phyloP scores from a whole-genome alignment of 2,329 filamentous ascomycete genomes.

The Cercospora beticola region DNA sequence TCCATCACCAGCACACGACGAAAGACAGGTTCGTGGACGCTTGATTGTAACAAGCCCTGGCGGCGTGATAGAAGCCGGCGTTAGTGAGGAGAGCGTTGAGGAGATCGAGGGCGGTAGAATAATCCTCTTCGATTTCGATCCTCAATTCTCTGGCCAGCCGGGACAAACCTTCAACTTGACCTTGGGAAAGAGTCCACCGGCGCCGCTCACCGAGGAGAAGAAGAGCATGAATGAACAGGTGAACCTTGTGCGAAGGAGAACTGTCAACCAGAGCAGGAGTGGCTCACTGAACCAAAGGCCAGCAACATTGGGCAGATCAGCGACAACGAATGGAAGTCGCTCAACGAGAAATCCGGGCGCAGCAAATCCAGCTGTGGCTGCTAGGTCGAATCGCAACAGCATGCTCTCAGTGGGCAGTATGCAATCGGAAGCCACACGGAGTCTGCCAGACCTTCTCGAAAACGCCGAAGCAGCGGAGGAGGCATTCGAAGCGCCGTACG shows the following conservation, averaged over 20 bases:
- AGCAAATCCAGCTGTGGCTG: slow-evolving; percentile 2
- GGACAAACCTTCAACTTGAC: slow-evolving; percentile 40
- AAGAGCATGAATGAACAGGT: slow-evolving; percentile 38
- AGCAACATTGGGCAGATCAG: slow-evolving; percentile 36
- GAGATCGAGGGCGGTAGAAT: slow-evolving; percentile 41
- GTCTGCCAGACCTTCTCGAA: slow-evolving; percentile 38
- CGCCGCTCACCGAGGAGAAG: slow-evolving; percentile 37
- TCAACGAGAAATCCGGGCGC: slow-evolving; percentile 23
- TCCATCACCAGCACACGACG: slow-evolving; percentile 30
- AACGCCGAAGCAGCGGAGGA: slow-evolving; percentile 29
- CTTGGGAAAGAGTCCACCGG: slow-evolving; percentile 38
- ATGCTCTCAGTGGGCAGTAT: slow-evolving; percentile 31
- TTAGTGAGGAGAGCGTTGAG: slow-evolving; percentile 36
- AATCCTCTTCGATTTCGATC: slow-evolving; percentile 36
- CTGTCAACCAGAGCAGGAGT: slow-evolving; percentile 38
- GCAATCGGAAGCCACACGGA: slow-evolving; percentile 31
- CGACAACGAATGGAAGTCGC: slow-evolving; percentile 34
- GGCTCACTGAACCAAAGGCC: slow-evolving; percentile 36
- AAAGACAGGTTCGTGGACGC: slow-evolving; percentile 35
- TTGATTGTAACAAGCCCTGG: slow-evolving; percentile 41
- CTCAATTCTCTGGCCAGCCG: slow-evolving; percentile 37
- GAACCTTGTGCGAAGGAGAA: slow-evolving; percentile 38
- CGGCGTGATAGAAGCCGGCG: slow-evolving; percentile 32
- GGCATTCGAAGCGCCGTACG: slow-evolving; percentile 39
- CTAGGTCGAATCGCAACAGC: slow-evolving; percentile 25